Conservation (phyloP, 1,284 basidiomycete species). For the Microbotryum lychnidis-dioicae region DNA sequence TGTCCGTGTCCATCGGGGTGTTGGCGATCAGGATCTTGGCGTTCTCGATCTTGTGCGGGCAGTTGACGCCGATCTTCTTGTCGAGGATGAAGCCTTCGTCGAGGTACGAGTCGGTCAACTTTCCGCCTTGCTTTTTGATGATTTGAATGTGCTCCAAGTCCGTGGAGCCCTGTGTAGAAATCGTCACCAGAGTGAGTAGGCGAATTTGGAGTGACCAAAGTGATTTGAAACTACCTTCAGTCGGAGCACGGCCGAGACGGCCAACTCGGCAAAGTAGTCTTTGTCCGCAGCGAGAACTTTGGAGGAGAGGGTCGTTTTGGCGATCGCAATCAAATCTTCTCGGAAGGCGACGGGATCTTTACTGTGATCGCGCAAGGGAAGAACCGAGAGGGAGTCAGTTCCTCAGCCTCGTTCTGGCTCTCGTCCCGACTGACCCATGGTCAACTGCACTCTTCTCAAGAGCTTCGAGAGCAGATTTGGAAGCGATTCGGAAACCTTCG, state of each 20-base stretch:
- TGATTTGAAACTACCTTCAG: constrained; percentile 53
- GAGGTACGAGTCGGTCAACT: constrained; percentile 95
- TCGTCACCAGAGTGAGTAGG: neutral
- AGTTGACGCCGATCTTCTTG: constrained; percentile 91
- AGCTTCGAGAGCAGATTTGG: constrained; percentile 72
- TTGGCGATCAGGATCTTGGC: constrained; percentile 97
- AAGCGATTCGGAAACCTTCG: constrained; percentile 95
- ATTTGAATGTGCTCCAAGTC: constrained; percentile 98
- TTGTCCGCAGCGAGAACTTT: constrained; percentile 98
- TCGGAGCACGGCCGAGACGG: constrained; percentile 91
- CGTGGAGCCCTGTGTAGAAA: constrained; percentile 63
- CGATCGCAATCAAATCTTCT: constrained; percentile 90
- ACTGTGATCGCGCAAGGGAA: constrained; percentile 41
- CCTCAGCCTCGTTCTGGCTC: neutral
- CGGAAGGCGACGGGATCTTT: constrained; percentile 69
- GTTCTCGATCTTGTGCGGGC: constrained; percentile 88
- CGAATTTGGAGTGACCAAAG: neutral
- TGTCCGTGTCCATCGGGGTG: constrained; percentile 99
- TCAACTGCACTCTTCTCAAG: constrained; percentile 75
- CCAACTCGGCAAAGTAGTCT: constrained; percentile 96
- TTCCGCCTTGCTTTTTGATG: constrained; percentile 98
- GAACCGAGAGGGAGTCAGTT: constrained; percentile 22
- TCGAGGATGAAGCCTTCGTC: constrained; percentile 99
- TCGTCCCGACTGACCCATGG: constrained; percentile 54
- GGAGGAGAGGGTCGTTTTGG: constrained; percentile 87